These are phyloP conservation scores for Populus hybrid DNA, from an alignment of 441 rosid species.

Conservation along the genomic window DNA sequence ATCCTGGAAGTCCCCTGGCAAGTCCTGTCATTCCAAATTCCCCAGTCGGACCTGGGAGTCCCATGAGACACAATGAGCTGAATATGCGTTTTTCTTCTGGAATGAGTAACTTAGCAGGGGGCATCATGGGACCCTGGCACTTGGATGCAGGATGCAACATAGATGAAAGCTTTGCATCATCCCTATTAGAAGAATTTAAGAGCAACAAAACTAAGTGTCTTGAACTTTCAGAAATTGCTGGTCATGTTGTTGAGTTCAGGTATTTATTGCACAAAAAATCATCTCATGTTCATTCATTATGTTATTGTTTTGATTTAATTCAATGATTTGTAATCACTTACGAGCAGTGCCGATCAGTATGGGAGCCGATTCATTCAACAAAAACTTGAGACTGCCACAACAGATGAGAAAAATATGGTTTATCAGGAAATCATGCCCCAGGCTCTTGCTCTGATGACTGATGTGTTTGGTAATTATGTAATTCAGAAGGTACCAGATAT, in stretches of 20 bases:
- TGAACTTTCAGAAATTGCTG: slow-evolving; percentile 63
- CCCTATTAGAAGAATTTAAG: slow-evolving; percentile 66
- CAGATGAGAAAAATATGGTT: slow-evolving; percentile 65
- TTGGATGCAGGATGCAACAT: slow-evolving; percentile 41
- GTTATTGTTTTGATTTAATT: background rate
- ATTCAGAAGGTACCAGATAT: slow-evolving; percentile 59
- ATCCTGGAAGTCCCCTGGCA: slow-evolving; percentile 48
- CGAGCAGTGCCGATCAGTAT: slow-evolving; percentile 64
- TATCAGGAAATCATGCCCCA: slow-evolving; percentile 70
- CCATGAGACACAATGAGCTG: slow-evolving; percentile 45
- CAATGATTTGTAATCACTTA: slow-evolving; percentile 8
- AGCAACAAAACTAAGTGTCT: slow-evolving; percentile 68
- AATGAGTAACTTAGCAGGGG: slow-evolving; percentile 45
- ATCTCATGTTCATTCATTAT: background rate
- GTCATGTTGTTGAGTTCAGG: slow-evolving; percentile 87
- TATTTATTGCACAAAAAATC: slow-evolving; percentile 12
- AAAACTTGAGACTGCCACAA: slow-evolving; percentile 71
- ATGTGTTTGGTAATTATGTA: slow-evolving; percentile 84
- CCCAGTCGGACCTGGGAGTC: slow-evolving; percentile 53
- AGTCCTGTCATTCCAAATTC: slow-evolving; percentile 46
- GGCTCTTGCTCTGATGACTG: slow-evolving; percentile 68
- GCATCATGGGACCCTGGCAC: slow-evolving; percentile 58
- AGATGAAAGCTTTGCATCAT: slow-evolving; percentile 51
- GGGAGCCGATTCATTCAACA: slow-evolving; percentile 84
- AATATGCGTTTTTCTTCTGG: slow-evolving; percentile 48